Evolutionary conservation across 164 flowering plant genomes (phyloP), one percentile per base, ranked within the genome.

Genomic region (Sedum album): DNA sequence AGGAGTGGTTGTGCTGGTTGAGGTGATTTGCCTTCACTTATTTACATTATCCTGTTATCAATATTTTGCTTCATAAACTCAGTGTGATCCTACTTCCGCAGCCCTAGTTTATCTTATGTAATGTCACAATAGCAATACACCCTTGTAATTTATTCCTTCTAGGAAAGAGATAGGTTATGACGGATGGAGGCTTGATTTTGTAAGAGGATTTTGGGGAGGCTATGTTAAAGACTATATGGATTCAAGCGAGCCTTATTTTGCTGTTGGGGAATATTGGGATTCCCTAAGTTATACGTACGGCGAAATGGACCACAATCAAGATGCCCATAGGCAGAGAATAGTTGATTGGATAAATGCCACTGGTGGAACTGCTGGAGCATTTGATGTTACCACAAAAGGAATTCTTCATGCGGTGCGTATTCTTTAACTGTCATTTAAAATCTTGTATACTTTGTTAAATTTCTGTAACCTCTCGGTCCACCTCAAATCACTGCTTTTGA

Each of bases 121-220:
- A 26, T 55, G 57, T 21, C 9, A 26, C 20, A 8, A 6, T 21
- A 18, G 18, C 20, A 8, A 6, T 64, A 31, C 4, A n/a, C 28
- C 3, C 20, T 23, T 36, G 66, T 64, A 39, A 18, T 64, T n/a
- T 14, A 0, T 64, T 33, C 28, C 21, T 6, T 78, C 74, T 86
- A 94, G 99, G 84, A 70, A 86, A 66, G 97, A 90, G 77, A 86
- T 94, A 66, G 99, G 99, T 46, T 94, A 94, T 77, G 99, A 94
- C 76, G 99, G 99, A 41, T 94, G 99, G 99, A 88, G 99, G 77
- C 91, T 94, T 72, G 99, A 94, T 78, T 94, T 90, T 83, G 97
- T 86, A 30, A 81, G 99, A 67, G 99, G 99, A 35, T 94, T 94
- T 77, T 94, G 97, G 99, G 99, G 99, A 71, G 99, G 99, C 69